Conservation (phyloP, 2,329 filamentous ascomycete species). For the Neofusicoccum kwambonambiense region DNA sequence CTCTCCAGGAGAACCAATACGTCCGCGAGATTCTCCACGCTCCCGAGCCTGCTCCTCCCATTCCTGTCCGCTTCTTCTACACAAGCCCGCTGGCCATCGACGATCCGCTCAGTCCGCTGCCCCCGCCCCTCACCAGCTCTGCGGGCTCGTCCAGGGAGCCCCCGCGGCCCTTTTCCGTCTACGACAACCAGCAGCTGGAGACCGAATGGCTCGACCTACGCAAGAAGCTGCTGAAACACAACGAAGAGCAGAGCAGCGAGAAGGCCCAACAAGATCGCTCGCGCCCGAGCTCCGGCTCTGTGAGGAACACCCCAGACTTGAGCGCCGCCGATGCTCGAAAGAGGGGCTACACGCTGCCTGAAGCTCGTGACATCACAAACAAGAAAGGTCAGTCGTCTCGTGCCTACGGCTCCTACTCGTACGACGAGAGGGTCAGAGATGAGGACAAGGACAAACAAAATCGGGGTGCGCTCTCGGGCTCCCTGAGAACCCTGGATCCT, state of each 20-base stretch:
- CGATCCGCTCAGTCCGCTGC: slow-evolving; percentile 74
- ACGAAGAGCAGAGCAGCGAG: slow-evolving; percentile 36
- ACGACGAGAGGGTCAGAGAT: slow-evolving; percentile 24
- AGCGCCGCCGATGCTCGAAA: neutral
- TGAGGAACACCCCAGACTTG: slow-evolving; percentile 24
- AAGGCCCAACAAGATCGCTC: slow-evolving; percentile 24
- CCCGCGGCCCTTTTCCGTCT: slow-evolving; percentile 73
- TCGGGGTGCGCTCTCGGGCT: slow-evolving; percentile 25
- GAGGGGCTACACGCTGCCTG: slow-evolving; percentile 14
- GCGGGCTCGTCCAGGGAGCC: slow-evolving; percentile 54
- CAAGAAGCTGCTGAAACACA: slow-evolving; percentile 48
- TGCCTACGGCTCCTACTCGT: slow-evolving; percentile 6
- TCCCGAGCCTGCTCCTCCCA: slow-evolving; percentile 33
- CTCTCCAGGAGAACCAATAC: slow-evolving; percentile 41
- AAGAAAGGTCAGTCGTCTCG: slow-evolving; percentile 15
- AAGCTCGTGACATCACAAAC: neutral
- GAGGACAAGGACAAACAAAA: slow-evolving; percentile 24
- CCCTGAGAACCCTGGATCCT: slow-evolving; percentile 32
- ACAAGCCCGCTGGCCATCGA: slow-evolving; percentile 79
- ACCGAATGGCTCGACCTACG: slow-evolving; percentile 69
- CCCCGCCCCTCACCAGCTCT: slow-evolving; percentile 49
- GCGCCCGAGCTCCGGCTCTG: slow-evolving; percentile 1
- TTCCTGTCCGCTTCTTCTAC: slow-evolving; percentile 69
- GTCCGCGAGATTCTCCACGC: slow-evolving; percentile 45
- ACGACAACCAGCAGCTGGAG: slow-evolving; percentile 78